These are phyloP conservation scores for Populus tremula DNA, from an alignment of 345 rosid species.

Conservation along the genomic window DNA sequence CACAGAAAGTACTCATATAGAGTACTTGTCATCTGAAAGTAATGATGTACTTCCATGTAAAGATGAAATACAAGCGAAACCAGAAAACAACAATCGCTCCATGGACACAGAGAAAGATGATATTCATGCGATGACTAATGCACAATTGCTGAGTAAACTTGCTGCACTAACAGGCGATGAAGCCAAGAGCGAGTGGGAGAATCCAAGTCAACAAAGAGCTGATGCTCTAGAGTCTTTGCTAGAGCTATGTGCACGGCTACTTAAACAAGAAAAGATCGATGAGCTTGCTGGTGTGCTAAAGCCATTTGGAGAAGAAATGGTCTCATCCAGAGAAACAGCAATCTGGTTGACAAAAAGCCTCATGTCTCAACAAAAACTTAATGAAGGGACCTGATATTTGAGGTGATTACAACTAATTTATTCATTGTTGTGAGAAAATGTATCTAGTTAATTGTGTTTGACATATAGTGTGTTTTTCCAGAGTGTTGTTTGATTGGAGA, in stretches of 20 bases:
- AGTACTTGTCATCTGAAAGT: slow-evolving; percentile 32
- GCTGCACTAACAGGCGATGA: slow-evolving; percentile 46
- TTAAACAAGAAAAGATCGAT: slow-evolving; percentile 77
- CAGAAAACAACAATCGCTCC: slow-evolving; percentile 27
- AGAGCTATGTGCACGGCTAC: slow-evolving; percentile 84
- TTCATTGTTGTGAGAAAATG: slow-evolving; percentile 16
- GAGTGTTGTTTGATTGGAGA: slow-evolving; percentile 34
- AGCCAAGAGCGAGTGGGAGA: slow-evolving; percentile 46
- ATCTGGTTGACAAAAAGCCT: slow-evolving; percentile 94
- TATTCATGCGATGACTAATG: slow-evolving; percentile 24
- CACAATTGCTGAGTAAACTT: slow-evolving; percentile 48
- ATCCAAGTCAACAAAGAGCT: slow-evolving; percentile 74
- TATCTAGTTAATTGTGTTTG: slow-evolving; percentile 10
- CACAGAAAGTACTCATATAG: slow-evolving; percentile 33
- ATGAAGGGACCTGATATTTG: slow-evolving; percentile 44
- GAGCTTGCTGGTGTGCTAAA: slow-evolving; percentile 86
- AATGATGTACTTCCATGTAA: slow-evolving; percentile 16
- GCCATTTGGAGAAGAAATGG: slow-evolving; percentile 89
- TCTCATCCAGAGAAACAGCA: slow-evolving; percentile 95
- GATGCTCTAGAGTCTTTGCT: slow-evolving; percentile 87
- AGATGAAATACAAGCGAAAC: slow-evolving; percentile 24
- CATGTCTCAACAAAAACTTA: slow-evolving; percentile 69
- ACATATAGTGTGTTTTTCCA: slow-evolving; percentile 11
- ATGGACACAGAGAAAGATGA: slow-evolving; percentile 34
- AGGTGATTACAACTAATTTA: slow-evolving; percentile 29